Base-by-base conservation (phyloP, 176 grass and related monocot genomes). In the Rhynchospora breviuscula region DNA sequence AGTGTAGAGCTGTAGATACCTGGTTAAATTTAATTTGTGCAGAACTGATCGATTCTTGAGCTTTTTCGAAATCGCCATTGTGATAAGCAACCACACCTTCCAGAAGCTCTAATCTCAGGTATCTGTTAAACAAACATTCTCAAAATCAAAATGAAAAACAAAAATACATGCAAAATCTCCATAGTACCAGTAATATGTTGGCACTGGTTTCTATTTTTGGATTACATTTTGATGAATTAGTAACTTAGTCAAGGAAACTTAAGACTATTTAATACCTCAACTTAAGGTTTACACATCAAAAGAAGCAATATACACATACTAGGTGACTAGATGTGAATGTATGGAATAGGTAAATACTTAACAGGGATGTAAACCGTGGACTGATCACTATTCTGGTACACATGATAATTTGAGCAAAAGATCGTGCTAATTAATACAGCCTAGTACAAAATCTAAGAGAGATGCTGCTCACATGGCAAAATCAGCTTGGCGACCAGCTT, bases 11-110 rank as follows among this genome's bases (percentile, higher is more conserved):
- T 29, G 26, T 51, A 91, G 9, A 49, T 74, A 98, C 96, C 93
- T 98, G 93, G 63, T 87, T 61, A 86, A 88, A 98, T 91, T 93
- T 98, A 78, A 82, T 85, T 83, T 95, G 92, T 0, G 96, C 96
- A 79, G 91, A 93, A 82, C 79, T 93, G 59, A 98, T 79, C 81
- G 82, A 89, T 85, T 57, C 79, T 67, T 46, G 91, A 35, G 96
- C 87, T 79, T 90, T 86, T 85, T 91, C 88, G 54, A 86, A 49
- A 83, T 91, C 64, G 62, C 91, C 91, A 89, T 89, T 95, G 73
- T 98, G 86, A 87, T 93, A 98, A 81, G 96, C 93, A 76, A 98
- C 89, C 33, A 98, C 96, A 78, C 96, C 96, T 95, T 98, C 96
- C 86, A 98, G 82, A 81, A 98, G 92, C 69, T 98, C 96, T 76